phyloP scores from a whole-genome alignment of 495 filamentous ascomycete genomes.

The Aspergillus panamensis region DNA sequence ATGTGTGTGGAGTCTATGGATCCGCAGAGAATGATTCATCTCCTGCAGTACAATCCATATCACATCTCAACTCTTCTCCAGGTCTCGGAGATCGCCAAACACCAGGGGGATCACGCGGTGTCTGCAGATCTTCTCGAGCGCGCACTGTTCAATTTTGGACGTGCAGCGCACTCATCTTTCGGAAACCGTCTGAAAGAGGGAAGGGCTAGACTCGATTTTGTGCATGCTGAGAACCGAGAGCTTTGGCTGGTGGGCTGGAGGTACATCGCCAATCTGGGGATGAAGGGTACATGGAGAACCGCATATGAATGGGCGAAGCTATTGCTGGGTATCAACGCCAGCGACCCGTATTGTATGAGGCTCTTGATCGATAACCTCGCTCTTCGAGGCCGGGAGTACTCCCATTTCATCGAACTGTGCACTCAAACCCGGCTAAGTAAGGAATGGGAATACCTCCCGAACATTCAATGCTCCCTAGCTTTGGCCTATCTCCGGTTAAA shows the following conservation, averaged over 20 bases:
- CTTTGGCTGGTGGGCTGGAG: slow-evolving; percentile 88
- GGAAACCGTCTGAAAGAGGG: slow-evolving; percentile 70
- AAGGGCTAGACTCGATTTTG: slow-evolving; percentile 73
- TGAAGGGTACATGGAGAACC: slow-evolving; percentile 91
- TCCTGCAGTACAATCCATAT: slow-evolving; percentile 74
- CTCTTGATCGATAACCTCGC: slow-evolving; percentile 79
- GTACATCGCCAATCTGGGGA: slow-evolving; percentile 75
- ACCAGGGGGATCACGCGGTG: slow-evolving; percentile 79
- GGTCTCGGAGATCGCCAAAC: slow-evolving; percentile 85
- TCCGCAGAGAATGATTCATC: slow-evolving; percentile 63
- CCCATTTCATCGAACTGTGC: slow-evolving; percentile 70
- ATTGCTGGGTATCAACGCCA: slow-evolving; percentile 68
- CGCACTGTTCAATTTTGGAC: slow-evolving; percentile 88
- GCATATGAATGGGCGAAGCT: slow-evolving; percentile 92
- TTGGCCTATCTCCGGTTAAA: slow-evolving; percentile 70
- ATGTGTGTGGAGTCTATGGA: slow-evolving; percentile 77
- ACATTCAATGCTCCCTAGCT: slow-evolving; percentile 67
- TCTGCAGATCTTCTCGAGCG: slow-evolving; percentile 87
- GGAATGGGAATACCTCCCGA: slow-evolving; percentile 49
- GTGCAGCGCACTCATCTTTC: slow-evolving; percentile 78
- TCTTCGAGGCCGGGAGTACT: slow-evolving; percentile 70
- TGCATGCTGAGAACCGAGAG: slow-evolving; percentile 80
- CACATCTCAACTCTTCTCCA: slow-evolving; percentile 91
- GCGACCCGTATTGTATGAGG: slow-evolving; percentile 78
- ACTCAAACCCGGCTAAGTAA: slow-evolving; percentile 53